These are phyloP conservation scores for Lotmaria passim DNA, from an alignment of 208 protist genomes.

Conservation along the genomic window DNA sequence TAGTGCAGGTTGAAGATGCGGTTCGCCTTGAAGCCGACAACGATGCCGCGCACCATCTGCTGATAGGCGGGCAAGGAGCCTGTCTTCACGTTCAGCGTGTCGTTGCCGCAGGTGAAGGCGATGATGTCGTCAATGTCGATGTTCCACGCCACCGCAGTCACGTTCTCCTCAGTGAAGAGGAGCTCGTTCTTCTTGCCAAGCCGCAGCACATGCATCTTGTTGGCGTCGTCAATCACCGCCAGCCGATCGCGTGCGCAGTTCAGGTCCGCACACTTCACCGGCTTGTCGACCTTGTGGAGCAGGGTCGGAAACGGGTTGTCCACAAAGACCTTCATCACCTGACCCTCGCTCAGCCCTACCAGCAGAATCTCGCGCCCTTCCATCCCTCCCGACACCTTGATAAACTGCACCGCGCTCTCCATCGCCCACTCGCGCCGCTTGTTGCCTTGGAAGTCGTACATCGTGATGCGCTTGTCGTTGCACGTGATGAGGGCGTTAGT, in stretches of 20 bases:
- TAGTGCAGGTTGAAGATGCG: slow-evolving; percentile 94
- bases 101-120: slow-evolving; percentile 88
- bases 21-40: slow-evolving; percentile 96
- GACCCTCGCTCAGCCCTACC: slow-evolving; percentile 93
- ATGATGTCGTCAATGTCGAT: slow-evolving; percentile 95
- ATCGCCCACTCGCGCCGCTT: slow-evolving; percentile 95
- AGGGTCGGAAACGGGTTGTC: slow-evolving; percentile 96
- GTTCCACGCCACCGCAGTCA: slow-evolving; percentile 94
- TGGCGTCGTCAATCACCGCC: slow-evolving; percentile 93
- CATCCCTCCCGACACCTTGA: slow-evolving; percentile 94
- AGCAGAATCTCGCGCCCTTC: slow-evolving; percentile 92
- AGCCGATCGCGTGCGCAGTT: slow-evolving; percentile 87
- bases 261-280: slow-evolving; percentile 92
- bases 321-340: slow-evolving; percentile 94
- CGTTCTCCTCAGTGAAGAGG: slow-evolving; percentile 90
- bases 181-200: slow-evolving; percentile 87
- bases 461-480: slow-evolving; percentile 82
- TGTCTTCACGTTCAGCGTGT: slow-evolving; percentile 94
- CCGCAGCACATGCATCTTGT: slow-evolving; percentile 89
- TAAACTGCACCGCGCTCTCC: slow-evolving; percentile 93
- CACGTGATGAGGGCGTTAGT: slow-evolving; percentile 91
- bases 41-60: slow-evolving; percentile 93
- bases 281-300: slow-evolving; percentile 81
- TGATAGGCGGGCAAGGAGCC: slow-evolving; percentile 91
- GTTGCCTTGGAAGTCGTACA: slow-evolving; percentile 93